Evolutionary conservation across 1,284 basidiomycete species (phyloP).

Genomic region (Mycocalia duriaeana): DNA sequence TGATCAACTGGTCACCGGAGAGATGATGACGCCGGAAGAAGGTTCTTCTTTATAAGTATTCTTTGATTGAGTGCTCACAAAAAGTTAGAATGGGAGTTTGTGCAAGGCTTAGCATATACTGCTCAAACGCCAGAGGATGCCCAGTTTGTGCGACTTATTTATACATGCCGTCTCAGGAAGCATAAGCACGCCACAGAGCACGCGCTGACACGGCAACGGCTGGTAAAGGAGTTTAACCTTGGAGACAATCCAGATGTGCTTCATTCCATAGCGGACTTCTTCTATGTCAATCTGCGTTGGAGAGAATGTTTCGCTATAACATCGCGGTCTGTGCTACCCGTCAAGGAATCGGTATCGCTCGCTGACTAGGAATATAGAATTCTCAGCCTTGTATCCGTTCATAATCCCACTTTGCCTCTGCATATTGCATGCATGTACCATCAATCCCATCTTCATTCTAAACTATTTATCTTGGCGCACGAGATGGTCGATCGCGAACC

Average conservation of each 20-base stretch:
- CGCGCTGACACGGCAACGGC: slow-evolving; percentile 63
- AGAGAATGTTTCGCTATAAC: slow-evolving; percentile 92
- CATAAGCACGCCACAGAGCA: slow-evolving; percentile 83
- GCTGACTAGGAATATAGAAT: slow-evolving; percentile 50
- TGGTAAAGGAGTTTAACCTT: slow-evolving; percentile 77
- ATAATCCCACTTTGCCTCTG: slow-evolving; percentile 83
- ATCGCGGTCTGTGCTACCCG: slow-evolving; percentile 50
- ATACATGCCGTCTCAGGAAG: slow-evolving; percentile 88
- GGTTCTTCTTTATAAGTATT: slow-evolving; percentile 53
- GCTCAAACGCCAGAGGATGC: slow-evolving; percentile 85
- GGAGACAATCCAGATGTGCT: slow-evolving; percentile 90
- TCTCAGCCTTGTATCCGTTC: slow-evolving; percentile 73
- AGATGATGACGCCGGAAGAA: slow-evolving; percentile 92
- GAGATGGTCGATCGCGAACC: slow-evolving; percentile 93
- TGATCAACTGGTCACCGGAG: slow-evolving; percentile 82
- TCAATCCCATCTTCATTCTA: slow-evolving; percentile 83
- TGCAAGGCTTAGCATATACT: slow-evolving; percentile 79
- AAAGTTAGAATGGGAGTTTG: slow-evolving; percentile 89
- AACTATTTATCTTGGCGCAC: slow-evolving; percentile 93
- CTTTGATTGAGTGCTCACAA: neutral
- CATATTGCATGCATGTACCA: slow-evolving; percentile 98
- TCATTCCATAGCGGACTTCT: slow-evolving; percentile 86
- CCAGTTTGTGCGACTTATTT: slow-evolving; percentile 87
- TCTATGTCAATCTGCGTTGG: slow-evolving; percentile 87
- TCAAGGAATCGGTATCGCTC: too few species aligned